These are phyloP conservation scores for Cercospora sp. DNA, from an alignment of 2,329 filamentous ascomycete genomes.

Conservation along the genomic window DNA sequence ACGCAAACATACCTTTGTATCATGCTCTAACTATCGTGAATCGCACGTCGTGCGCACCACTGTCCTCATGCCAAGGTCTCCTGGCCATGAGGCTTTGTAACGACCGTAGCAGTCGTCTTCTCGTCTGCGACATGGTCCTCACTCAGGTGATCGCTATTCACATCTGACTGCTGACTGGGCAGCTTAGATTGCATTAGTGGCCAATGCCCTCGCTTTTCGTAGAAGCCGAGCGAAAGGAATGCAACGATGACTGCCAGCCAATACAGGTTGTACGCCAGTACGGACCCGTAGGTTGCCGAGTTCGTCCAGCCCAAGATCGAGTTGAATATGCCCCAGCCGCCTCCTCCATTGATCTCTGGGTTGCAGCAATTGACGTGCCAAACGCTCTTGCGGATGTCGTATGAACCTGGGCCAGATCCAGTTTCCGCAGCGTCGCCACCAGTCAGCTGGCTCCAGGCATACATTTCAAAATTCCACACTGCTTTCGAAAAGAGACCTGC, in stretches of 20 bases:
- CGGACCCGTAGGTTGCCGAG: conserved; percentile 82
- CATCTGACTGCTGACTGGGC: conserved; percentile 2
- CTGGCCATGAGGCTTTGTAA: conserved; percentile 8
- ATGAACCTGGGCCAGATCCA: conserved; percentile 70
- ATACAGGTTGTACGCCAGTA: conserved; percentile 85
- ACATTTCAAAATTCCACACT: conserved; percentile 72
- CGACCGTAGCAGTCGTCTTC: conserved; percentile 25
- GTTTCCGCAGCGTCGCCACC: conserved; percentile 64
- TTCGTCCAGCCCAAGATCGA: conserved; percentile 85
- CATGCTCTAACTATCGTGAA: not conserved
- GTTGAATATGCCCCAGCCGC: conserved; percentile 86
- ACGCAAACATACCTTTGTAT: not conserved
- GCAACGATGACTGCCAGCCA: conserved; percentile 71
- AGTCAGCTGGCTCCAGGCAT: conserved; percentile 66
- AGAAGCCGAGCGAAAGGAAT: conserved; percentile 66
- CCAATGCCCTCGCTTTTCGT: conserved; percentile 58
- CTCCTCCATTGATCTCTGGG: conserved; percentile 68
- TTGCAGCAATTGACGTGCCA: conserved; percentile 89
- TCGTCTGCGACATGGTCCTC: conserved; percentile 23
- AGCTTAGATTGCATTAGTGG: conserved; percentile 46
- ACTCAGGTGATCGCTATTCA: conserved; percentile 30
- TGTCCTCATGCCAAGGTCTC: conserved; percentile 13
- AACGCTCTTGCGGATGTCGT: conserved; percentile 74
- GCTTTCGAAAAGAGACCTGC: conserved; percentile 77
- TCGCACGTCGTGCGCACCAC: not conserved